phyloP scores from a whole-genome alignment of 148 eudicot genomes.

The Cornus suecica region DNA sequence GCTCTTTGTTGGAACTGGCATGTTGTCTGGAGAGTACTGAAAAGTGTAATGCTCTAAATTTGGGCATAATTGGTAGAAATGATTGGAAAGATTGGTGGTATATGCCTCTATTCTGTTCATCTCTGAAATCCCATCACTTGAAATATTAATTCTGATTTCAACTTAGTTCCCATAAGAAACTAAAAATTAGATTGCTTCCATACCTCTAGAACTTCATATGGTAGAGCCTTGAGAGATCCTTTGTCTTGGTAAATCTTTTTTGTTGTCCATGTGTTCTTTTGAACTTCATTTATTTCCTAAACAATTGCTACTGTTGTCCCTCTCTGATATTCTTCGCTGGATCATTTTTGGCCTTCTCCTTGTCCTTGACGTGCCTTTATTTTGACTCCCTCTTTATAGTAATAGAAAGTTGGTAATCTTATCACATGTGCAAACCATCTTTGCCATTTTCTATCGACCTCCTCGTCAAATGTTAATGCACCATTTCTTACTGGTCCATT shows the following conservation, averaged over 20 bases:
- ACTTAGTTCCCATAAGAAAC: background rate
- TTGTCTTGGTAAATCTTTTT: background rate
- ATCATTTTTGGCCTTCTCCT: background rate
- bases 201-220: background rate
- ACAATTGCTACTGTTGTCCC: background rate
- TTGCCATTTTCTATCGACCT: background rate
- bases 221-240: background rate
- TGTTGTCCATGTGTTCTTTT: background rate
- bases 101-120: background rate
- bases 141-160: too few species aligned
- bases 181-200: background rate
- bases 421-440: background rate
- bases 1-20: background rate
- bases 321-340: too few species aligned
- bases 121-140: background rate
- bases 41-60: background rate
- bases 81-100: background rate
- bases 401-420: background rate
- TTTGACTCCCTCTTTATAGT: background rate
- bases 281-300: background rate
- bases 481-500: background rate
- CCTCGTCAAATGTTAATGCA: background rate
- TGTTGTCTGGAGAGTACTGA: background rate
- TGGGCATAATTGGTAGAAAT: background rate
- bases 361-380: background rate